These are phyloP conservation scores for Lagenidium sp. DNA, from an alignment of 352 stramenopile genomes.

Conservation along the genomic window DNA sequence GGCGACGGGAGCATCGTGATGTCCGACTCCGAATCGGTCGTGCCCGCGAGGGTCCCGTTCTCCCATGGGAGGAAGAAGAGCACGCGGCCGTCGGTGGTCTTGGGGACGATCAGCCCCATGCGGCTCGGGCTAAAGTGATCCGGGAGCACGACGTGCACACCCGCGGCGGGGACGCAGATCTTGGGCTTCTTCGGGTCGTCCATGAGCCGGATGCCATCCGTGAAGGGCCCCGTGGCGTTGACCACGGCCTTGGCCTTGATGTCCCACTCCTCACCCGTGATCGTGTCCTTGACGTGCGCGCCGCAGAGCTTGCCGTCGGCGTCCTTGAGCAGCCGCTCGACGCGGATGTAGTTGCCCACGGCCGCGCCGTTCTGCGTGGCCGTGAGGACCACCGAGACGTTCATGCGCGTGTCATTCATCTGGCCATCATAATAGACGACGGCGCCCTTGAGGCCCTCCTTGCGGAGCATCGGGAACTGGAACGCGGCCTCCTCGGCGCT, in stretches of 20 bases:
- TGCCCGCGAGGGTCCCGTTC: constrained; percentile 89
- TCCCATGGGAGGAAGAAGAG: constrained; percentile 96
- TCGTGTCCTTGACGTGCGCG: constrained; percentile 80
- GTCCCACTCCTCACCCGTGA: constrained; percentile 88
- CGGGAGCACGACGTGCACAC: constrained; percentile 93
- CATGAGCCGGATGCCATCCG: constrained; percentile 86
- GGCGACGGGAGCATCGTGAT: constrained; percentile 94
- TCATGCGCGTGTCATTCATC: constrained; percentile 95
- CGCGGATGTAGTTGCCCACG: constrained; percentile 90
- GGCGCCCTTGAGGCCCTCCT: constrained; percentile 88
- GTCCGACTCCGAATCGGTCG: constrained; percentile 90
- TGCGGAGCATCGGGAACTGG: constrained; percentile 92
- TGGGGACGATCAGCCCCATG: constrained; percentile 96
- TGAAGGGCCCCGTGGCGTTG: constrained; percentile 95
- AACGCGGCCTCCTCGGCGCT: constrained; percentile 88
- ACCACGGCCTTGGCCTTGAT: constrained; percentile 87
- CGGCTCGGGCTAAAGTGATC: constrained; percentile 92
- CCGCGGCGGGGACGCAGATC: constrained; percentile 90
- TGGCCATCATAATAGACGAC: constrained; percentile 89
- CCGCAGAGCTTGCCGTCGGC: constrained; percentile 77
- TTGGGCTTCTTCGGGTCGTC: constrained; percentile 85
- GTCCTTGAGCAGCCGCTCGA: constrained; percentile 82
- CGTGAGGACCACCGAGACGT: constrained; percentile 91
- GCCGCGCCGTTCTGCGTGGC: constrained; percentile 90
- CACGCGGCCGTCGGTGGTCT: constrained; percentile 91